A percentile compares a stretch with the other conserved stretches of the same genome.
These are phyloP conservation scores for Candida sanyaensis DNA, from an alignment of 1,139 yeast species.

Conservation along the genomic window DNA sequence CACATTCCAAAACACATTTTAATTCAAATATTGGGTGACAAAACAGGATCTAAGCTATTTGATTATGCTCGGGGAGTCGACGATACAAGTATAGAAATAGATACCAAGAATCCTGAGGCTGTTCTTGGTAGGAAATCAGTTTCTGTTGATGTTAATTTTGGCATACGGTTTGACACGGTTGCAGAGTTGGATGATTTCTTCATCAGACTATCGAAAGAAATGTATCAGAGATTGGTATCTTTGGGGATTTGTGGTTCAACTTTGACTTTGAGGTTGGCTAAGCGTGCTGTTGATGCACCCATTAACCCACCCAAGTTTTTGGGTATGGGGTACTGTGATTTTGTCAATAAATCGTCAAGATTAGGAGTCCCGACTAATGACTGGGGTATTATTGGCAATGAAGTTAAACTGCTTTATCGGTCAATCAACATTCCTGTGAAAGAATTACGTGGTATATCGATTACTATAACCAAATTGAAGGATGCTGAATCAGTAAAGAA, in stretches of 20 bases:
- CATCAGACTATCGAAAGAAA: slow-evolving; percentile 57
- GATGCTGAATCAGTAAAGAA: slow-evolving; percentile 31
- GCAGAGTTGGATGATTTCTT: slow-evolving; percentile 67
- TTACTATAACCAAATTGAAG: slow-evolving; percentile 61
- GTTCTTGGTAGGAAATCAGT: slow-evolving; percentile 65
- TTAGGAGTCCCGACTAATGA: slow-evolving; percentile 70
- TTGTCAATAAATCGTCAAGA: slow-evolving; percentile 56
- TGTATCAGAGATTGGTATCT: slow-evolving; percentile 52
- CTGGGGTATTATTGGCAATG: slow-evolving; percentile 60
- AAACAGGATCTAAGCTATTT: slow-evolving; percentile 65
- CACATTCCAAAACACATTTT: slow-evolving; percentile 37
- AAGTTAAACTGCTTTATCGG: slow-evolving; percentile 58
- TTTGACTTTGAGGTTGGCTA: slow-evolving; percentile 65
- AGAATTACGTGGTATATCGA: slow-evolving; percentile 79
- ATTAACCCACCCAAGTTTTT: slow-evolving; percentile 72
- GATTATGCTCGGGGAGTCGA: slow-evolving; percentile 71
- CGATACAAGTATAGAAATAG: slow-evolving; percentile 52
- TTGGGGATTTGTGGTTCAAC: slow-evolving; percentile 55
- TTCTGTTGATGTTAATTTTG: slow-evolving; percentile 91
- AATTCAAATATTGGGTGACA: slow-evolving; percentile 57
- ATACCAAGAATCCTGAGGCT: slow-evolving; percentile 45
- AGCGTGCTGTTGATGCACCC: slow-evolving; percentile 67
- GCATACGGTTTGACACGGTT: slow-evolving; percentile 68
- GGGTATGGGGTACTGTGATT: slow-evolving; percentile 83
- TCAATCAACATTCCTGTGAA: slow-evolving; percentile 58